Evolutionary conservation across 441 rosid genomes (phyloP).

Genomic region (Raphanus hybrid): DNA sequence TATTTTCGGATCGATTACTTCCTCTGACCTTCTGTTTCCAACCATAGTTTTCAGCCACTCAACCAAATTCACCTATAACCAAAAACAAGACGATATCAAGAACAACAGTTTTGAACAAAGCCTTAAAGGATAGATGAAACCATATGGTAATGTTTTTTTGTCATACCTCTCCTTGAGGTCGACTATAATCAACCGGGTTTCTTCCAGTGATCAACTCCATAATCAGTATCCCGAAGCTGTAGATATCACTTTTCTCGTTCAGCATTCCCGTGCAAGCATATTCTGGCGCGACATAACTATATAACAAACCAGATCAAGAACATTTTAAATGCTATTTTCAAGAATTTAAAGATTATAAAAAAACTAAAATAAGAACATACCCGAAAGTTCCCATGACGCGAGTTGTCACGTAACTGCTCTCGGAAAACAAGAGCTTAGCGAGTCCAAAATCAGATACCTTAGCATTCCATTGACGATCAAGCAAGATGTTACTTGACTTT

Average conservation of each 20-base stretch:
- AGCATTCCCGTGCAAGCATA: slow-evolving; percentile 99
- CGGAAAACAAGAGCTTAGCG: slow-evolving; percentile 86
- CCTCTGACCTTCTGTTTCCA: slow-evolving; percentile 84
- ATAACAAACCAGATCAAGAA: slow-evolving; percentile 25
- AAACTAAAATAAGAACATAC: neutral
- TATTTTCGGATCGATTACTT: slow-evolving; percentile 88
- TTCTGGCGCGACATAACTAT: slow-evolving; percentile 94
- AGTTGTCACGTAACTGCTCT: neutral
- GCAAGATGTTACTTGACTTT: slow-evolving; percentile 86
- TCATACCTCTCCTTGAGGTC: slow-evolving; percentile 85
- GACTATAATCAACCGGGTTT: slow-evolving; percentile 89
- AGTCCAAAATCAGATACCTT: slow-evolving; percentile 98
- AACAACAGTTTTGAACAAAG: slow-evolving; percentile 31
- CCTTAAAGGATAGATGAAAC: neutral
- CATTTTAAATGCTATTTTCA: neutral
- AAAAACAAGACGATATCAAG: neutral
- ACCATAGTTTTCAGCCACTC: slow-evolving; percentile 95
- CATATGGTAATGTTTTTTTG: too few species aligned
- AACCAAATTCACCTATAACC: slow-evolving; percentile 83
- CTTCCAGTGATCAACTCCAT: slow-evolving; percentile 95
- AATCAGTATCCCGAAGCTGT: slow-evolving; percentile 90
- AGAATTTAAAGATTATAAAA: neutral
- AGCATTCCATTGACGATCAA: slow-evolving; percentile 88
- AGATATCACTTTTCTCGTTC: slow-evolving; percentile 91
- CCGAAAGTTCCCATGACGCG: neutral